Evolutionary conservation across 2,329 filamentous ascomycete species (phyloP), one percentile per base, ranked within the genome.

Genomic region (Spiromastix sp.): DNA sequence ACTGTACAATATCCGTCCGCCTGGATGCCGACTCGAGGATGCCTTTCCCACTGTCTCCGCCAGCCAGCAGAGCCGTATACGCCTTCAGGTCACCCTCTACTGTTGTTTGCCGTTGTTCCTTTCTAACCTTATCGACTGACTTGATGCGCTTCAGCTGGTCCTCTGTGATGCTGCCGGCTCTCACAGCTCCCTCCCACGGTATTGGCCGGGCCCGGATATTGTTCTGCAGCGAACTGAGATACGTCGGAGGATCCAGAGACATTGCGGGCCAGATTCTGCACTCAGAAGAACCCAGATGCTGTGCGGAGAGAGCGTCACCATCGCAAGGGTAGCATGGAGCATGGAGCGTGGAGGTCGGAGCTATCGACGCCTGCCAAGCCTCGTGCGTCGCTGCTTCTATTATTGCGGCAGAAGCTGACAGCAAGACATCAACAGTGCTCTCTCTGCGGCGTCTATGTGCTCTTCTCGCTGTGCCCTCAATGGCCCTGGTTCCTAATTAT

Each of bases 121-220:
- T 91, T 61, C 86, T 83, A 47, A 91, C 84, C 66, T 95, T 96
- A 62, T 96, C 91, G 50, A 96, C 85, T 42, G 87, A 85, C 62
- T 87, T 87, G 66, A 98, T 94, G 72, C 87, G 89, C 68, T 82
- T 84, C 50, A 95, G 76, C 63, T 98, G 89, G 48, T 83, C 80
- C 49, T 96, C 89, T 39, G 84, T 93, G 63, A 98, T 83, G 54
- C 85, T 91, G 60, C 87, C 85, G 50, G 85, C 85, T 60, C 91
- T 78, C 48, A 93, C 85, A 52, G 89, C 87, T 52, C 89, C 89
- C 63, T 96, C 89, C 91, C 91, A 98, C 39, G 89, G 87, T 64
- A 98, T 94, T 46, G 87, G 87, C 48, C 91, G 78, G 56, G 85
- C 82, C 56, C 91, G 85, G 60, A 96, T 94, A 71, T 96, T 96